phyloP scores from a whole-genome alignment of 495 filamentous ascomycete genomes.

The Neurospora africana region DNA sequence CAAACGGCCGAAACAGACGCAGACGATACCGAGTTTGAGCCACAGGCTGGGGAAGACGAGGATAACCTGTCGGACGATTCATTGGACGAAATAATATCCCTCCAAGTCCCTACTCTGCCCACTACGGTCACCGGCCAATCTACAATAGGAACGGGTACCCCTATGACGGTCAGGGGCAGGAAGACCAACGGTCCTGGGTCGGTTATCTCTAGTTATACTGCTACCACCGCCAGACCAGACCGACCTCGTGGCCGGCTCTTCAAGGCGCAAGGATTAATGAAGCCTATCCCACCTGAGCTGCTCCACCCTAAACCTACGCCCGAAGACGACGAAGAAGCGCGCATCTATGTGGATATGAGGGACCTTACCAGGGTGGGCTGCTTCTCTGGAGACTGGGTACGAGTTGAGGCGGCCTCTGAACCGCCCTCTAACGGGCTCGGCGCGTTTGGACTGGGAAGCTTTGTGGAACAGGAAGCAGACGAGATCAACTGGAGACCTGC shows the following conservation, averaged over 20 bases:
- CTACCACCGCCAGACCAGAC: constrained; percentile 60
- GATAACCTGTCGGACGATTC: constrained; percentile 67
- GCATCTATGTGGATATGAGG: constrained; percentile 79
- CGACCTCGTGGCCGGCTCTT: constrained; percentile 52
- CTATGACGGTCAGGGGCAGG: constrained; percentile 50
- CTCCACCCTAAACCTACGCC: constrained; percentile 68
- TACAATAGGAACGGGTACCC: constrained; percentile 59
- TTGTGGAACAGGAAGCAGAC: constrained; percentile 34
- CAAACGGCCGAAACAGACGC: constrained; percentile 32
- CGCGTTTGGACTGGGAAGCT: constrained; percentile 44
- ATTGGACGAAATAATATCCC: constrained; percentile 71
- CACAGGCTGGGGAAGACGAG: constrained; percentile 46
- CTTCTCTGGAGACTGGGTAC: constrained; percentile 98
- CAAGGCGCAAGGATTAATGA: constrained; percentile 66
- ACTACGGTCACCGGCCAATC: constrained; percentile 58
- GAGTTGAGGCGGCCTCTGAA: constrained; percentile 61
- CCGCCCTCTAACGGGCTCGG: constrained; percentile 48
- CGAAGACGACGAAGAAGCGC: constrained; percentile 76
- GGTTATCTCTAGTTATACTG: constrained; percentile 74
- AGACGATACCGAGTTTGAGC: constrained; percentile 40
- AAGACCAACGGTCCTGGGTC: constrained; percentile 66
- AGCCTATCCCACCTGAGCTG: constrained; percentile 61
- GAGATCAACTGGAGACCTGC: constrained; percentile 58
- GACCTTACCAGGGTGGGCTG: constrained; percentile 81
- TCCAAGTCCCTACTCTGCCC: constrained; percentile 67